Percentiles rank a stretch among this genome's conserved stretches.
phyloP scores from a whole-genome alignment of 2,329 filamentous ascomycete species.

The Cercospora sp. region DNA sequence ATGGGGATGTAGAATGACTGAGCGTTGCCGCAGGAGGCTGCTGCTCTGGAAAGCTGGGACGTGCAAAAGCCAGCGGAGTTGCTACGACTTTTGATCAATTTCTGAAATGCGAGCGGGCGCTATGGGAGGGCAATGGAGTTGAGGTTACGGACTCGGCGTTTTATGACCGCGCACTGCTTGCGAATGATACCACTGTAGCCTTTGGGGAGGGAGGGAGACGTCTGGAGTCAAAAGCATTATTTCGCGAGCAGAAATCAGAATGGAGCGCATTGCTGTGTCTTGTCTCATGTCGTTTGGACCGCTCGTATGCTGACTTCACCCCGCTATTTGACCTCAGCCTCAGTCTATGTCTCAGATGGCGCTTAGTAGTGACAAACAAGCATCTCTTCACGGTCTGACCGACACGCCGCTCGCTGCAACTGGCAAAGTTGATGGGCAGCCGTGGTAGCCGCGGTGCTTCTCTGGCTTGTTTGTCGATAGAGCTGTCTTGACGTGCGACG shows the following conservation, averaged over 20 bases:
- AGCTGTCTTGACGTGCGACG: neutral
- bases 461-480: neutral
- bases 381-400: constrained; percentile 1
- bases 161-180: constrained; percentile 4
- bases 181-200: constrained; percentile 25
- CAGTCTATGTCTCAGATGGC: constrained; percentile 6
- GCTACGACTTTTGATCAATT: neutral
- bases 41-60: neutral
- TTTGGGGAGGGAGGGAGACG: constrained; percentile 1
- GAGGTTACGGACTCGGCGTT: constrained; percentile 1
- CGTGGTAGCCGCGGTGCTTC: neutral
- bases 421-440: neutral
- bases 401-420: neutral
- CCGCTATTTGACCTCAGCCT: neutral
- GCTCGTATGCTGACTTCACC: neutral
- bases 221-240: neutral
- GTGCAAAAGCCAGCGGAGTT: neutral
- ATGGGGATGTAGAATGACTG: constrained; percentile 28
- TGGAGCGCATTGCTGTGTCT: neutral
- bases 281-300: neutral
- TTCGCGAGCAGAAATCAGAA: constrained; percentile 1
- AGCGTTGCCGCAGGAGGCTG: neutral
- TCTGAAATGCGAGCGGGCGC: neutral
- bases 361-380: constrained; percentile 4
- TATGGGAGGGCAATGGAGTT: neutral